Conservation (phyloP, 2,329 filamentous ascomycete genomes). For the Neophaeococcomyces mojaviensis region DNA sequence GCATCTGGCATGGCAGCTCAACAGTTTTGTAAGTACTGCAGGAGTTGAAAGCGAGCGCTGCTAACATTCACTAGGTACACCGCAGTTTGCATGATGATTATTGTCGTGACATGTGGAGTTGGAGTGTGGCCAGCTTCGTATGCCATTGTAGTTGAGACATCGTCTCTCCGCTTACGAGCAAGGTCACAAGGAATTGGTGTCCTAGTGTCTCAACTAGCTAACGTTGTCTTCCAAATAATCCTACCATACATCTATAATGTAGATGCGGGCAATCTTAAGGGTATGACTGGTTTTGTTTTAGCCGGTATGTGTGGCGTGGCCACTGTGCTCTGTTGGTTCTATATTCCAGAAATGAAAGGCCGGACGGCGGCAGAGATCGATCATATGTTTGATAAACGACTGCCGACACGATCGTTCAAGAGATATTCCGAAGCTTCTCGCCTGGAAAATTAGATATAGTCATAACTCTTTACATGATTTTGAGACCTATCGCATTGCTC, state of each 20-base stretch:
- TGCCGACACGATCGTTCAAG: slow-evolving; percentile 23
- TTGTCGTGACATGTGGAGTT: slow-evolving; percentile 34
- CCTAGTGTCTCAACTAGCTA: slow-evolving; percentile 29
- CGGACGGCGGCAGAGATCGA: slow-evolving; percentile 41
- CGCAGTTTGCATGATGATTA: slow-evolving; percentile 37
- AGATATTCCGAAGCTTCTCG: neutral
- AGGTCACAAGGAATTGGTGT: slow-evolving; percentile 36
- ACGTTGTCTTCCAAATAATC: slow-evolving; percentile 8
- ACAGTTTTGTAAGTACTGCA: slow-evolving; percentile 29
- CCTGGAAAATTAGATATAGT: too few relatives aligned
- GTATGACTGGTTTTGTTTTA: slow-evolving; percentile 31
- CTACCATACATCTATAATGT: slow-evolving; percentile 15
- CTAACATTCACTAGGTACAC: slow-evolving; percentile 29
- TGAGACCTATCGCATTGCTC: too few relatives aligned
- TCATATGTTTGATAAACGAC: slow-evolving; percentile 25
- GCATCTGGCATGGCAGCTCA: slow-evolving; percentile 34
- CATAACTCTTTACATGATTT: too few relatives aligned
- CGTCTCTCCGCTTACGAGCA: slow-evolving; percentile 30
- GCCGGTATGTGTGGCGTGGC: slow-evolving; percentile 22
- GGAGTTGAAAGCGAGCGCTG: neutral
- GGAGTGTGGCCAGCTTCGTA: slow-evolving; percentile 33
- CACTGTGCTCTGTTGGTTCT: slow-evolving; percentile 21
- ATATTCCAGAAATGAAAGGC: slow-evolving; percentile 21
- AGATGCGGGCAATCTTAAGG: slow-evolving; percentile 24
- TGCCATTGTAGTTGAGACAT: slow-evolving; percentile 30